Evolutionary conservation across 2,329 filamentous ascomycete genomes (phyloP).

Genomic region (Venturia pyrina): DNA sequence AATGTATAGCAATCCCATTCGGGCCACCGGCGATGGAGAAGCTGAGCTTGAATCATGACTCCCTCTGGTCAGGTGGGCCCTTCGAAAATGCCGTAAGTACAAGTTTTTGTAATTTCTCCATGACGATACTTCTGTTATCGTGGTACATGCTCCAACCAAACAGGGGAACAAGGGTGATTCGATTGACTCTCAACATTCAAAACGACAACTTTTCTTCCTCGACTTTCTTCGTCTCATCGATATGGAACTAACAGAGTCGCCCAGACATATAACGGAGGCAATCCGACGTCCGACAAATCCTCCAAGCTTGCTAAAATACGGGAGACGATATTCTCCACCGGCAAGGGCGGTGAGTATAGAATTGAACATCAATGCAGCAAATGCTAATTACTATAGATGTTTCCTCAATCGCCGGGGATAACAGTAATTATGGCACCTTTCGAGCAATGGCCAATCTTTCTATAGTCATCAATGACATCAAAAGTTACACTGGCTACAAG

Average conservation of each 20-base stretch:
- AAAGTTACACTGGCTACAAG: constrained; percentile 26
- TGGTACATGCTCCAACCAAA: neutral
- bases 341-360: constrained; percentile 32
- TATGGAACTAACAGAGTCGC: neutral
- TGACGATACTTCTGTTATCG: neutral
- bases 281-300: constrained; percentile 28
- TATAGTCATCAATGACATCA: constrained; percentile 27
- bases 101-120: neutral
- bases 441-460: constrained; percentile 39
- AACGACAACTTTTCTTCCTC: neutral
- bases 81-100: constrained; percentile 32
- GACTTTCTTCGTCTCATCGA: neutral
- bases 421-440: constrained; percentile 35
- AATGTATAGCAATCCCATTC: constrained; percentile 30
- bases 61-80: constrained; percentile 41
- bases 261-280: constrained; percentile 28
- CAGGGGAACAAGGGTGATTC: neutral
- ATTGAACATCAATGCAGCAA: neutral
- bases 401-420: constrained; percentile 28
- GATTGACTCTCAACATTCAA: neutral
- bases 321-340: constrained; percentile 39
- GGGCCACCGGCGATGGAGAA: constrained; percentile 34
- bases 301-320: constrained; percentile 32
- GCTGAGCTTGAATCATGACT: constrained; percentile 39
- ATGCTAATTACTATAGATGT: constrained; percentile 21